Percentiles rank a stretch among this genome's conserved stretches.
These are phyloP conservation scores for Cudoniella acicularis DNA, from an alignment of 495 filamentous ascomycete genomes.

Conservation along the genomic window DNA sequence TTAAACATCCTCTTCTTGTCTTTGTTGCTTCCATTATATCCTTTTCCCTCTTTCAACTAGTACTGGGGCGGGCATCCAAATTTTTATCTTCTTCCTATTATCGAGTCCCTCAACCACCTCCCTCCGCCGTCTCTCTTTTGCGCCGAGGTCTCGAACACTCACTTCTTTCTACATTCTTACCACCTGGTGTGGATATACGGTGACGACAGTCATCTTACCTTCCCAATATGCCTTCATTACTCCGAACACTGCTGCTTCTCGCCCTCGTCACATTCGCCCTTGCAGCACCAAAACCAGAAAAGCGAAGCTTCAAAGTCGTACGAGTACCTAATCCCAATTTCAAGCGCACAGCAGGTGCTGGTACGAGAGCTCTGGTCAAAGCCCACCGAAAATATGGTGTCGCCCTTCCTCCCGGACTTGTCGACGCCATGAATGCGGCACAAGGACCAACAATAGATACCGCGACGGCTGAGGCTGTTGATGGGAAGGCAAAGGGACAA, in stretches of 20 bases:
- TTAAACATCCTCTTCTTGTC: constrained; percentile 17
- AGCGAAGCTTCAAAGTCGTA: constrained; percentile 52
- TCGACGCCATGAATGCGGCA: constrained; percentile 29
- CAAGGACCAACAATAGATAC: no score
- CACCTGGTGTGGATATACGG: constrained; percentile 22
- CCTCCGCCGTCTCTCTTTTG: constrained; percentile 4
- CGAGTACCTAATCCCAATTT: constrained; percentile 51
- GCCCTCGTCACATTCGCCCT: constrained; percentile 37
- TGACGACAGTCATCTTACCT: neutral
- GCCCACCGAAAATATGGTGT: constrained; percentile 64
- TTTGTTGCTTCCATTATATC: constrained; percentile 14
- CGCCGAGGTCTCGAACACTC: constrained; percentile 11
- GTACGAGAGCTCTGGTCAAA: constrained; percentile 47
- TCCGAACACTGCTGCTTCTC: constrained; percentile 33
- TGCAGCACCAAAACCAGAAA: constrained; percentile 23
- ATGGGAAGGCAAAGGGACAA: constrained; percentile 11
- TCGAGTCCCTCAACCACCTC: neutral
- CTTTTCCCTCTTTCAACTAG: constrained; percentile 14
- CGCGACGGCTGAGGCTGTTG: constrained; percentile 26
- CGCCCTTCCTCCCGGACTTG: constrained; percentile 36
- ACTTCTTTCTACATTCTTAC: constrained; percentile 19
- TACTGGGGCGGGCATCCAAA: constrained; percentile 18
- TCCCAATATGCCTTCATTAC: constrained; percentile 35
- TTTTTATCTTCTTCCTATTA: constrained; percentile 8
- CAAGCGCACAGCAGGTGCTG: constrained; percentile 46